phyloP scores from a whole-genome alignment of 2,329 filamentous ascomycete species.

The Periconia sp. region DNA sequence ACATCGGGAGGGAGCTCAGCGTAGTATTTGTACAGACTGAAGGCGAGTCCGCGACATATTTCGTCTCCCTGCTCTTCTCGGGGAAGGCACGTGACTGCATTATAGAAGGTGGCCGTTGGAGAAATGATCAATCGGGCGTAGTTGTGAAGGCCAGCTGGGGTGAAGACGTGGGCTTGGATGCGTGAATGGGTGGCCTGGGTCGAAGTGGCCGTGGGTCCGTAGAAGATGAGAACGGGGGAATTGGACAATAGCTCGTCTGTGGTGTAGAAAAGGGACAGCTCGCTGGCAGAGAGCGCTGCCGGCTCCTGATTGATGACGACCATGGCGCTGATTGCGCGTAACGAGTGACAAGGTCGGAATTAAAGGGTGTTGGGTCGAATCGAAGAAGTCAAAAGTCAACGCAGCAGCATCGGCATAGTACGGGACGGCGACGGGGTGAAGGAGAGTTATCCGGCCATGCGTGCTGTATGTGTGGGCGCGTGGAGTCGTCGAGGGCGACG shows the following conservation, averaged over 20 bases:
- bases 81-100: slow-evolving; percentile 86
- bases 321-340: slow-evolving; percentile 60
- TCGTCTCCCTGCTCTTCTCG: slow-evolving; percentile 96
- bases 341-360: slow-evolving; percentile 35
- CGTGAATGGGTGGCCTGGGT: slow-evolving; percentile 90
- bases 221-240: slow-evolving; percentile 85
- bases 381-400: slow-evolving; percentile 5
- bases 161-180: slow-evolving; percentile 92
- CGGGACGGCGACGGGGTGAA: slow-evolving; percentile 7
- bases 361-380: slow-evolving; percentile 9
- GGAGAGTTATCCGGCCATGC: slow-evolving; percentile 14
- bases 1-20: slow-evolving; percentile 79
- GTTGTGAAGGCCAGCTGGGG: slow-evolving; percentile 84
- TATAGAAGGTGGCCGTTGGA: slow-evolving; percentile 88
- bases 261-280: slow-evolving; percentile 86
- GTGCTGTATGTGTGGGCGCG: not conserved
- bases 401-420: slow-evolving; percentile 29
- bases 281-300: slow-evolving; percentile 76
- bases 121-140: slow-evolving; percentile 92
- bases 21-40: slow-evolving; percentile 94
- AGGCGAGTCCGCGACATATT: slow-evolving; percentile 86
- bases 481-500: slow-evolving; percentile 5
- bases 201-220: slow-evolving; percentile 86
- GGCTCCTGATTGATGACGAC: slow-evolving; percentile 81
- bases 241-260: slow-evolving; percentile 83